Base-by-base conservation (phyloP, 352 stramenopile genomes). In the Globisporangium canariense region DNA sequence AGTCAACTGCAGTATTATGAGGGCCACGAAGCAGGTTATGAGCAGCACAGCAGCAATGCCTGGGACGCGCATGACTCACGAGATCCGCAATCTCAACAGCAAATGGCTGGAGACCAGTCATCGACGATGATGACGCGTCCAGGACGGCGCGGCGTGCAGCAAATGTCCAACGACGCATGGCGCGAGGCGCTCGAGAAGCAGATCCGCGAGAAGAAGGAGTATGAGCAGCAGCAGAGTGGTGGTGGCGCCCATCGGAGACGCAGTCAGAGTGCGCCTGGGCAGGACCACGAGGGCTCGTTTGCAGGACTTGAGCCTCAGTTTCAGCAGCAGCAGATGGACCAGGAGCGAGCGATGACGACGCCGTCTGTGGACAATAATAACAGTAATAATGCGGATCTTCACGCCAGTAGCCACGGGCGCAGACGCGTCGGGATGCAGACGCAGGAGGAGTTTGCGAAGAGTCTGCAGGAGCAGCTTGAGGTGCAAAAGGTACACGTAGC, bases 121-220 rank as follows among this genome's bases (percentile, higher is more conserved):
- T 36, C 36, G 8, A 47, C 38, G 32, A 41, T 11, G 32, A 41
- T 11, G 9, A 10, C 49, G 38, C 58, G 58, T 7, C 30, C 47
- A 45, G 76, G 74, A 22, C 58, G 76, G 1, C 76, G 74, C 0
- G 56, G 65, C 3, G 78, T 81, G 40, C 70, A 78, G 38, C 68
- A 75, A 20, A 64, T 87, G 60, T 77, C 76, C 30, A 62, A 67
- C 10, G 66, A 71, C 16, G 58, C 81, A 51, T 85, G 78, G 78
- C 66, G 58, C 81, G 53, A 83, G 78, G 78, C 66, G 11, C 66
- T 87, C 34, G 76, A 83, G 45, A 64, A 75, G 43, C 78, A 87
- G 52, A 84, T 87, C 9, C 67, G 68, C n/a, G 69, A 80, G 30
- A 83, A 83, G 47, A 59, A 77, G 46, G 53, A 74, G 54, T 63